Evolutionary conservation across 139 green algal species (phyloP).

Genomic region (Chlamydomonas incerta): DNA sequence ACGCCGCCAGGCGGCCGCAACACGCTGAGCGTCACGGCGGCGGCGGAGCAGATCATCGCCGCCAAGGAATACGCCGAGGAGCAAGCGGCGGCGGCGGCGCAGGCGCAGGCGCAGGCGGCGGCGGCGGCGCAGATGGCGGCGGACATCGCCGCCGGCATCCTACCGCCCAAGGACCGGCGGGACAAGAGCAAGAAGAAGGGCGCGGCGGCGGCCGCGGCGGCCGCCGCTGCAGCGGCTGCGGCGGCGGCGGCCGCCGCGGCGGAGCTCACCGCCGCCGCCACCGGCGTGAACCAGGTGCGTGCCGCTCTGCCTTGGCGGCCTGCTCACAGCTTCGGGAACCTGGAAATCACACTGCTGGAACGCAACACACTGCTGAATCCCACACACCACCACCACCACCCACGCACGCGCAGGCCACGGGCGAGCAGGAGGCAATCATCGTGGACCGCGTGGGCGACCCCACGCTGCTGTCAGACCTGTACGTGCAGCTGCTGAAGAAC

Average conservation of each 20-base stretch:
- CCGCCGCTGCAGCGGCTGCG: background rate
- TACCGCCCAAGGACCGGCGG: background rate
- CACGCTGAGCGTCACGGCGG: conserved; percentile 2
- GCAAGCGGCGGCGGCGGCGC: background rate
- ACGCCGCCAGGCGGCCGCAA: conserved; percentile 2
- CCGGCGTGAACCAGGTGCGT: too few relatives aligned
- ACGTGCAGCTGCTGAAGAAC: conserved; percentile 45
- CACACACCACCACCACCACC: too few relatives aligned
- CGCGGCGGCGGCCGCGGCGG: background rate
- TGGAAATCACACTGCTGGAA: too few relatives aligned
- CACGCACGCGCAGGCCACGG: background rate
- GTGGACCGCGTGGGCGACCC: conserved; percentile 20
- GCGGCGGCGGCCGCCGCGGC: conserved; percentile 8
- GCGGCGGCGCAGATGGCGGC: conserved; percentile 2
- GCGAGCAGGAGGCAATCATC: conserved; percentile 18
- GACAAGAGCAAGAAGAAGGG: conserved; percentile 13
- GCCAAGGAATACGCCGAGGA: conserved; percentile 24
- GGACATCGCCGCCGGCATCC: conserved; percentile 7
- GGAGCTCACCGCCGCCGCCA: background rate
- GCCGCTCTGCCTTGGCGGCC: too few relatives aligned
- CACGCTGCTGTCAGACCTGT: conserved; percentile 33
- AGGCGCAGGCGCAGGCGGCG: background rate
- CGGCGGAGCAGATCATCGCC: conserved; percentile 25
- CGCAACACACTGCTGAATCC: too few relatives aligned
- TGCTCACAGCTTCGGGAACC: too few relatives aligned